Conservation (phyloP, 148 eudicot species). For the Chenopodium album region DNA sequence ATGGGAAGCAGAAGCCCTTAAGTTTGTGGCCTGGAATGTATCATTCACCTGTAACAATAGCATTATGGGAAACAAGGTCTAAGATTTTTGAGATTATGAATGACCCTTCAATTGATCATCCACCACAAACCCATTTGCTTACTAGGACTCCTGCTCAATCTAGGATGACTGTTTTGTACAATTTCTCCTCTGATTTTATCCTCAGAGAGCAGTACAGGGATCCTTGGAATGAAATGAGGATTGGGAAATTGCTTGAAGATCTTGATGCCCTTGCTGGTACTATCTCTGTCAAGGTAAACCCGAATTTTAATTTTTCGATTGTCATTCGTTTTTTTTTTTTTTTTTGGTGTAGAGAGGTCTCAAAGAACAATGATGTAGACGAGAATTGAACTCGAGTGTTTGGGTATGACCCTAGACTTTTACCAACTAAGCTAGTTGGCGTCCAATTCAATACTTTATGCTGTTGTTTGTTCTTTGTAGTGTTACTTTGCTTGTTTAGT, state of each 20-base stretch:
- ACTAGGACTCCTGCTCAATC: slow-evolving; percentile 66
- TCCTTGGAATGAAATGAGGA: slow-evolving; percentile 86
- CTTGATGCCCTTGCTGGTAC: slow-evolving; percentile 99
- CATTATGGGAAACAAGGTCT: slow-evolving; percentile 91
- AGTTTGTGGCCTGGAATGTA: slow-evolving; percentile 99
- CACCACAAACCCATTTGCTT: slow-evolving; percentile 70
- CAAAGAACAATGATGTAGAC: too few relatives aligned
- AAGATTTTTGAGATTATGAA: slow-evolving; percentile 69
- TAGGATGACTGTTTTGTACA: slow-evolving; percentile 62
- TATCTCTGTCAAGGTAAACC: slow-evolving; percentile 82
- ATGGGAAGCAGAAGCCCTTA: slow-evolving; percentile 53
- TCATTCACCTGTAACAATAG: slow-evolving; percentile 91
- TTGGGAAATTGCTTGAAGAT: slow-evolving; percentile 94
- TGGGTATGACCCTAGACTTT: too few relatives aligned
- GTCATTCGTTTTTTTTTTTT: background rate
- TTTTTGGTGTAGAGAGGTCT: too few relatives aligned
- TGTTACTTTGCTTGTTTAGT: background rate
- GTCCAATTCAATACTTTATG: background rate
- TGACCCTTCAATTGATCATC: slow-evolving; percentile 64
- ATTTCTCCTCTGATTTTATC: slow-evolving; percentile 75
- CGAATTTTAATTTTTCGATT: background rate
- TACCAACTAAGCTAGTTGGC: too few relatives aligned
- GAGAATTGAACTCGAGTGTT: too few relatives aligned
- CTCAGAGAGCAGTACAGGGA: slow-evolving; percentile 95
- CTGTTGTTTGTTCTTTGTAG: background rate